phyloP scores from a whole-genome alignment of 2,329 filamentous ascomycete species.

The Fusarium verticillioides region DNA sequence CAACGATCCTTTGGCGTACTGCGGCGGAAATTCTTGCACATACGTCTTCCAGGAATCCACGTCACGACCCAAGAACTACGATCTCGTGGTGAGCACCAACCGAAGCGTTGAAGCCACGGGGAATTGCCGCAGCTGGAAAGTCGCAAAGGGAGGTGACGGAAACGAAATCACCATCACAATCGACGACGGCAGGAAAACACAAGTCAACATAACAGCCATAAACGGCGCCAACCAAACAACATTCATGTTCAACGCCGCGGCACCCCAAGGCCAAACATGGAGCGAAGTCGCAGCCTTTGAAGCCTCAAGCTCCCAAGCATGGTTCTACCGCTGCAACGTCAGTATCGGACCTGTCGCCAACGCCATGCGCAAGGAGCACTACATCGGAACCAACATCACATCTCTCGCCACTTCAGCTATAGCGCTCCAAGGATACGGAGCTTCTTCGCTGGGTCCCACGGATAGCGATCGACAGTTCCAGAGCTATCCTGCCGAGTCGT shows the following conservation, averaged over 20 bases:
- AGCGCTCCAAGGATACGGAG: constrained; percentile 40
- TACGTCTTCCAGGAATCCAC: constrained; percentile 53
- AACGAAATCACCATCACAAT: constrained; percentile 29
- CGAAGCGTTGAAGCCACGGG: constrained; percentile 23
- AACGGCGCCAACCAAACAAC: constrained; percentile 33
- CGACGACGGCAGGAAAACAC: neutral
- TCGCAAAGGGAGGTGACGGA: constrained; percentile 30
- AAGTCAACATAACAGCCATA: constrained; percentile 22
- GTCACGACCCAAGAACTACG: constrained; percentile 7
- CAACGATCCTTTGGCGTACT: constrained; percentile 49
- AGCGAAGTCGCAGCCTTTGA: constrained; percentile 40
- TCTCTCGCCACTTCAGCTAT: constrained; percentile 32
- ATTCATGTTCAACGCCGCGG: constrained; percentile 35
- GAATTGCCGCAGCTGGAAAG: constrained; percentile 34
- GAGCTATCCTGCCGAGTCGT: constrained; percentile 55
- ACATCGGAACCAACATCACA: constrained; percentile 34
- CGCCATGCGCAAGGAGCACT: constrained; percentile 24
- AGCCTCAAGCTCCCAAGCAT: constrained; percentile 26
- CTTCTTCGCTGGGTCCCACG: constrained; percentile 26
- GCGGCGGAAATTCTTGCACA: constrained; percentile 44
- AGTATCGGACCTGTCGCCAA: constrained; percentile 33
- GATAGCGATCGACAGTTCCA: constrained; percentile 43
- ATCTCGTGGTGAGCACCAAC: constrained; percentile 31
- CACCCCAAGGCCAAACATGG: constrained; percentile 18
- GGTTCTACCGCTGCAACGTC: constrained; percentile 42